A percentile compares a stretch with the other conserved stretches of the same genome.
Evolutionary conservation across 129 eudicot species (phyloP).

Genomic region (carrot (Daucus carota)): DH1_v3.0 NC_030389.2:10129501-10130000

Average conservation of each 20-base stretch:
- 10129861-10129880: conserved; percentile 5
- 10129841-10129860: neutral
- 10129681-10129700: neutral
- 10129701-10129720: neutral
- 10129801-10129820: neutral
- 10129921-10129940: conserved; percentile 85
- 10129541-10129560: conserved; percentile 42
- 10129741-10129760: neutral
- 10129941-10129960: conserved; percentile 86
- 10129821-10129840: neutral
- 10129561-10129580: neutral
- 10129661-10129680: neutral
- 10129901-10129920: conserved; percentile 49
- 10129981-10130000: conserved; percentile 78
- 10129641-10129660: neutral
- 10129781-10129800: neutral
- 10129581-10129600: neutral
- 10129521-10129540: conserved; percentile 81
- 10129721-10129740: neutral
- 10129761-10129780: neutral
- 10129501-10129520: conserved; percentile 65
- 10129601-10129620: neutral
- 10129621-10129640: neutral
- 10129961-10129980: conserved; percentile 85
- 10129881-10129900: conserved; percentile 22